Conservation (phyloP, 2,329 filamentous ascomycete genomes). For the Pseudogymnoascus sp. region DNA sequence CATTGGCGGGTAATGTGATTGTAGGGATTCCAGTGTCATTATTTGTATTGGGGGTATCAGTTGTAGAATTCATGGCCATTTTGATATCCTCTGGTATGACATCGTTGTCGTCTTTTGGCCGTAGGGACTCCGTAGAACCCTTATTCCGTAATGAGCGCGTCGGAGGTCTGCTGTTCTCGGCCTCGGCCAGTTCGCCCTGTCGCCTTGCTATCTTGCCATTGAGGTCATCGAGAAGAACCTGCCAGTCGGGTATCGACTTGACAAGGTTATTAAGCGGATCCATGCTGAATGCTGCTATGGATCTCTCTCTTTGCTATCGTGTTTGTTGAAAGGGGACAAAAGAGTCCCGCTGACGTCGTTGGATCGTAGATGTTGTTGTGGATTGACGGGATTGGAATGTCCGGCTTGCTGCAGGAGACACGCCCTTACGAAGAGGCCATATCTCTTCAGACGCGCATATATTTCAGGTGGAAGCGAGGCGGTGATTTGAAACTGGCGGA, state of each 20-base stretch:
- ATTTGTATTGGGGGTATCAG: background rate
- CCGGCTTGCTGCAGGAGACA: background rate
- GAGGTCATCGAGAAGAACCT: slow-evolving; percentile 50
- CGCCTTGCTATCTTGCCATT: slow-evolving; percentile 53
- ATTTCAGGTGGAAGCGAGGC: background rate
- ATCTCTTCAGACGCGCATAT: background rate
- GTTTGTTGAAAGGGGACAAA: background rate
- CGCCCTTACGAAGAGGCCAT: slow-evolving; percentile 1
- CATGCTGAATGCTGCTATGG: slow-evolving; percentile 26
- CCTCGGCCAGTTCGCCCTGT: slow-evolving; percentile 50
- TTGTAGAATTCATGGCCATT: background rate
- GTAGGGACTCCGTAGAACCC: slow-evolving; percentile 29
- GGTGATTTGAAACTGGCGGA: background rate
- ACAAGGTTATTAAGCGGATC: slow-evolving; percentile 49
- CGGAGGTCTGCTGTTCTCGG: slow-evolving; percentile 28
- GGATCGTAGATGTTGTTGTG: background rate
- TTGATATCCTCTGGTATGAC: background rate
- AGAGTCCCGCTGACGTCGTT: background rate
- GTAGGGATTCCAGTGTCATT: background rate
- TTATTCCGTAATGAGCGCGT: slow-evolving; percentile 29
- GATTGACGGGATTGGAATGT: background rate
- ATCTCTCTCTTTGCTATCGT: background rate
- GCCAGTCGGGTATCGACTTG: slow-evolving; percentile 52
- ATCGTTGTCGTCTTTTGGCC: slow-evolving; percentile 22
- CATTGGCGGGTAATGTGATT: background rate